Conservation (phyloP, 192 early-diverging fungal genomes). For the Dimargaris verticillata region DNA sequence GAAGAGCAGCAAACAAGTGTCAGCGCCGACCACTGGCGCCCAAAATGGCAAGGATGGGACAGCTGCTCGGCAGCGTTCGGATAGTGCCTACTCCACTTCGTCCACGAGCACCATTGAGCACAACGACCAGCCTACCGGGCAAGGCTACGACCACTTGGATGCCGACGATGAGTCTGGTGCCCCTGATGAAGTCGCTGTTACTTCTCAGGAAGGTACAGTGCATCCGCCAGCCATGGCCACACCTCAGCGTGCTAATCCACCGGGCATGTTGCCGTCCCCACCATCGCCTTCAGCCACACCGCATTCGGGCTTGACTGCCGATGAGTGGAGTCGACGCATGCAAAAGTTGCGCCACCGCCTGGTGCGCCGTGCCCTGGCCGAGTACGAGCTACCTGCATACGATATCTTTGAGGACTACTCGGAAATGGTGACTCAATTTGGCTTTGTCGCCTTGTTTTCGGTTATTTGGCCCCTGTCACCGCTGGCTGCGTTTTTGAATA, state of each 20-base stretch:
- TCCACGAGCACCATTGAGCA: not conserved
- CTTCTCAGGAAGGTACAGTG: not conserved
- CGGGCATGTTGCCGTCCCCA: not conserved
- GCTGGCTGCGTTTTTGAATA: slow-evolving; percentile 67
- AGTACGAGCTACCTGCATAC: slow-evolving; percentile 54
- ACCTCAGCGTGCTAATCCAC: not conserved
- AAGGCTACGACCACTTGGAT: not conserved
- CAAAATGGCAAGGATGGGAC: not conserved
- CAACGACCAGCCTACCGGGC: not conserved
- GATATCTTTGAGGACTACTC: slow-evolving; percentile 77
- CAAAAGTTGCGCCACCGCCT: not conserved
- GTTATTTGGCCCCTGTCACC: slow-evolving; percentile 73
- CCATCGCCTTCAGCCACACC: not conserved
- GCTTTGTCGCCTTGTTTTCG: slow-evolving; percentile 71
- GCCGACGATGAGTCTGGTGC: not conserved
- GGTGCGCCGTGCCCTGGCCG: slow-evolving; percentile 14
- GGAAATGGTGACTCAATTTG: slow-evolving; percentile 90
- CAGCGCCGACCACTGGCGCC: not conserved
- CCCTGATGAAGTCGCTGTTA: not conserved
- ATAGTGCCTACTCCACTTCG: not conserved
- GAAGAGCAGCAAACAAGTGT: not conserved
- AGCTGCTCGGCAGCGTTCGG: not conserved
- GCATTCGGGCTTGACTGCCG: not conserved
- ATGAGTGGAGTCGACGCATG: not conserved
- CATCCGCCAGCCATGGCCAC: not conserved